phyloP scores from a whole-genome alignment of 2,329 filamentous ascomycete genomes.

The Neopestalotiopsis sp. region DNA sequence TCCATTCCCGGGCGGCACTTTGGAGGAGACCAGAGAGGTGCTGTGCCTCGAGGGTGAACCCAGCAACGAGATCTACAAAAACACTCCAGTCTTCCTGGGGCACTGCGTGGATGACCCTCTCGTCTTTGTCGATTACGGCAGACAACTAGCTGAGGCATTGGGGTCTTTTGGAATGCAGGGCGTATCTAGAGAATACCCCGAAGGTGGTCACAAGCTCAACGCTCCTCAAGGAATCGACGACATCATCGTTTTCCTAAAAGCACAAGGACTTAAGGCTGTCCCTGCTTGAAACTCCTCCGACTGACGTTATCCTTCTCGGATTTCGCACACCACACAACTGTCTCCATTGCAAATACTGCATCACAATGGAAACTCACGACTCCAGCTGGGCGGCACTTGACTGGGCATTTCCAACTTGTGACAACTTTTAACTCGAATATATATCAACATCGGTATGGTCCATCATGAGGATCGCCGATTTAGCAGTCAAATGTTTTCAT shows the following conservation, averaged over 20 bases:
- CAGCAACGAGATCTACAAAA: slow-evolving; percentile 37
- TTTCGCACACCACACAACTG: background rate
- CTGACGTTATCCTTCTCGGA: background rate
- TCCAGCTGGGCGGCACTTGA: background rate
- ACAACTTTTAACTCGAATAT: background rate
- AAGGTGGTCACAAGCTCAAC: slow-evolving; percentile 51
- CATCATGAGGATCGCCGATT: background rate
- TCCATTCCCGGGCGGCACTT: slow-evolving; percentile 28
- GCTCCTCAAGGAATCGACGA: slow-evolving; percentile 49
- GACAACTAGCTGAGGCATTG: slow-evolving; percentile 40
- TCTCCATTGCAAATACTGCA: background rate
- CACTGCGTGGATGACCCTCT: slow-evolving; percentile 50
- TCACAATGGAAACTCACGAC: background rate
- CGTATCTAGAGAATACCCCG: slow-evolving; percentile 45
- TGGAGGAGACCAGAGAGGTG: slow-evolving; percentile 31
- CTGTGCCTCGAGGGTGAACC: slow-evolving; percentile 33
- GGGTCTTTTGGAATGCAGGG: slow-evolving; percentile 42
- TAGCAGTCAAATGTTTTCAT: background rate
- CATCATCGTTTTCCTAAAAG: slow-evolving; percentile 38
- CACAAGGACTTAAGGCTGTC: slow-evolving; percentile 21
- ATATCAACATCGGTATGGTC: background rate
- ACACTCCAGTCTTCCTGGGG: slow-evolving; percentile 49
- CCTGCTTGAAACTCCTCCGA: background rate
- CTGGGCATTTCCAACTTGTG: background rate
- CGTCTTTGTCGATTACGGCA: slow-evolving; percentile 44